Base-by-base conservation (phyloP, 352 stramenopile genomes). In the Phytophthora agathidicida region DNA sequence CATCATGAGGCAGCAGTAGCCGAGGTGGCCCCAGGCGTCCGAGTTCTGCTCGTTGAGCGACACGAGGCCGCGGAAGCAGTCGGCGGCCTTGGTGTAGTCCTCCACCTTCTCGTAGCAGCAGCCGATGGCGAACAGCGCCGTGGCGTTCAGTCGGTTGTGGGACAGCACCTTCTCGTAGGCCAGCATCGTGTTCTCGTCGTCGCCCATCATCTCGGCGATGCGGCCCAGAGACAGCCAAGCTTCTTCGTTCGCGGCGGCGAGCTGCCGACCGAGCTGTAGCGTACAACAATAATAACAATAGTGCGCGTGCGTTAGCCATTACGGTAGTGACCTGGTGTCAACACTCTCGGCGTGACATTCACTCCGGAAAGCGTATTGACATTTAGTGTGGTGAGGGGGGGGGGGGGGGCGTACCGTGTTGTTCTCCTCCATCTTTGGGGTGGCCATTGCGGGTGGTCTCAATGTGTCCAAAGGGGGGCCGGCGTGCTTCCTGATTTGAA, bases 171-270 rank as follows among this genome's bases (percentile, higher is more conserved):
- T 95, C 47, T 95, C 86, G 59, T 94, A 95, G 20, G 86, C 85
- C 37, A 93, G 50, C 77, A 95, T 89, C 26, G 85, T 94, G 73
- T 95, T 94, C 49, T 93, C 83, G 43, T 95, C 86, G 66, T 95
- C 84, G 55, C 84, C 86, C 86, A 95, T 95, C 80, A 95, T 91
- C 48, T 95, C 86, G n/a, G 86, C 83, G 52, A 95, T 94, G 55
- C 86, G 83, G 28, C 83, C 86, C 7, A 95, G 69, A 19, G 79
- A 86, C 22, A 93, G 68, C 86, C 86, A 95, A 17, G 84, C 86
- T 47, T 95, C 86, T 49, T 95, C 83, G 41, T 95, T 95, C 19
- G 81, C 73, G 8, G 75, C 77, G 39, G 83, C 85, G 33, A 94
- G 77, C 58, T 94, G 86, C 16, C 83, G 81, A 16, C 68, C 68